Base-by-base conservation (phyloP, 495 filamentous ascomycete genomes). In the Cladorrhinum samala region DNA sequence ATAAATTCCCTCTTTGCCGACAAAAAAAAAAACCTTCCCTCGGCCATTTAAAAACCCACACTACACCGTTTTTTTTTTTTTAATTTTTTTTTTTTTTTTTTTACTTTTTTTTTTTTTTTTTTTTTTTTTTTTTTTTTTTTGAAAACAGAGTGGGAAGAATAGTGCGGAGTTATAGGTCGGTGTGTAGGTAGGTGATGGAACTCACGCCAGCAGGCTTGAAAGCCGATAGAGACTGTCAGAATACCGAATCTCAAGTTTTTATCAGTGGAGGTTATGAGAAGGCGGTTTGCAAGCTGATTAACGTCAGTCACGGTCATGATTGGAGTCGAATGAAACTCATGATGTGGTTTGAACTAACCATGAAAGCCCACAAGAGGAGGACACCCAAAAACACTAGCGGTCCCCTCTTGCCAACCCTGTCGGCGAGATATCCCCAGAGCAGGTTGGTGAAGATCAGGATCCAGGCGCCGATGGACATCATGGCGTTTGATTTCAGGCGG, bases 171-270 rank as follows among this genome's bases (percentile, higher is more conserved):
- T n/a, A n/a, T n/a, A n/a, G n/a, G n/a, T n/a, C n/a, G n/a, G n/a
- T n/a, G n/a, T n/a, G n/a, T n/a, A n/a, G n/a, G n/a, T n/a, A n/a
- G n/a, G n/a, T n/a, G n/a, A n/a, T n/a, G 50, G 44, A 44, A 72
- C 77, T 56, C 69, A 80, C 73, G 77, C 74, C 76, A 81, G 51
- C 73, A 73, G 9, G 75, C 61, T 4, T 72, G 72, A 2, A 83
- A 64, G 60, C 73, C 77, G 2, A 59, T 59, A 9, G 72, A 71
- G 9, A 78, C 60, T 36, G 76, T 77, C 0, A 82, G 57, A 24
- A 70, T 53, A 13, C 64, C 68, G 13, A 68, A 62, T 0, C 59
- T 70, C 55, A 61, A 66, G 66, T 77, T 77, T 59, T 65, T 70
- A 62, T 66, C 72, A 67, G 53, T 70, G 53, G 68, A 80, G 61